These are phyloP conservation scores for Huntiella omanensis DNA, from an alignment of 2,329 filamentous ascomycete species.

Conservation along the genomic window DNA sequence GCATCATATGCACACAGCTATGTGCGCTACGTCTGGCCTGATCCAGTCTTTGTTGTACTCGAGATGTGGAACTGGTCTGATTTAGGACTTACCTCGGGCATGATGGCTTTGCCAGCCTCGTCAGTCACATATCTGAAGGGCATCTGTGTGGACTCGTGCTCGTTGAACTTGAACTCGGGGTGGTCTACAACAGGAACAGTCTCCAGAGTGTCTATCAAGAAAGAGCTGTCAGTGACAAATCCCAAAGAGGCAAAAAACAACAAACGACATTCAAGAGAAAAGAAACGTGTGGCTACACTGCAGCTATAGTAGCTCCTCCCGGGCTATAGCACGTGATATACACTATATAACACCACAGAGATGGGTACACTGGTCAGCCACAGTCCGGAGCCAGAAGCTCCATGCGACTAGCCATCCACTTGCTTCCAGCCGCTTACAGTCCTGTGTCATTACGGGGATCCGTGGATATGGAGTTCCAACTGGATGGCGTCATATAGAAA, in stretches of 20 bases:
- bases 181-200: constrained; percentile 70
- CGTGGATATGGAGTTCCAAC: too few relatives aligned
- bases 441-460: too few relatives aligned
- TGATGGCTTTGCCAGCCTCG: constrained; percentile 58
- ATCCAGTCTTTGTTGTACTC: too few relatives aligned
- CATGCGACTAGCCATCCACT: too few relatives aligned
- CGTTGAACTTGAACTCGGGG: constrained; percentile 75
- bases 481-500: too few relatives aligned
- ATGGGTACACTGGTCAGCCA: background rate
- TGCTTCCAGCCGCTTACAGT: too few relatives aligned
- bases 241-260: background rate
- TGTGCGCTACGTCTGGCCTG: too few relatives aligned
- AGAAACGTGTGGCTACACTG: background rate
- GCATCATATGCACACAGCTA: too few relatives aligned
- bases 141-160: constrained; percentile 92
- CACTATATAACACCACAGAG: too few relatives aligned
- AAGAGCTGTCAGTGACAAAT: background rate
- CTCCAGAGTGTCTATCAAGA: constrained; percentile 46
- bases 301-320: background rate
- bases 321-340: background rate
- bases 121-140: constrained; percentile 87
- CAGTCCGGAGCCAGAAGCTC: too few relatives aligned
- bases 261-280: too few relatives aligned
- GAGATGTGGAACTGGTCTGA: too few relatives aligned
- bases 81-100: constrained; percentile 55